phyloP scores from a whole-genome alignment of 257 asterid genomes.

The Nicotiana undulata region DNA sequence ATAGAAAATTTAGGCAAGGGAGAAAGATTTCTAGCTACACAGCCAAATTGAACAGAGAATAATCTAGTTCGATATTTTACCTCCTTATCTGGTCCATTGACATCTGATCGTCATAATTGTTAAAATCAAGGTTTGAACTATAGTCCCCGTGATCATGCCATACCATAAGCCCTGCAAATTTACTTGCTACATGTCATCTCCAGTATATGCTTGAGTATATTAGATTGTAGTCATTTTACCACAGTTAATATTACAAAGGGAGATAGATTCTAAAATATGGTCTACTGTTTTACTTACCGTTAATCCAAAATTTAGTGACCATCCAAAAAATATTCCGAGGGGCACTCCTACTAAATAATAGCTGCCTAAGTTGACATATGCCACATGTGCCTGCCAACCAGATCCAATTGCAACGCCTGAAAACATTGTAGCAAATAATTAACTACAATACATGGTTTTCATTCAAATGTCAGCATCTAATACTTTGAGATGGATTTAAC shows the following conservation, averaged over 20 bases:
- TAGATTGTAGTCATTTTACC: background rate
- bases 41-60: background rate
- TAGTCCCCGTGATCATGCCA: constrained; percentile 52
- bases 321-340: constrained; percentile 40
- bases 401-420: constrained; percentile 59
- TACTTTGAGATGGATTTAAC: background rate
- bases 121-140: constrained; percentile 40
- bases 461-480: background rate
- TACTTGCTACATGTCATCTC: background rate
- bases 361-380: constrained; percentile 43
- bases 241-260: background rate
- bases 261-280: background rate
- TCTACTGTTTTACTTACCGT: constrained; percentile 24
- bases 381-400: constrained; percentile 58
- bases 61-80: background rate
- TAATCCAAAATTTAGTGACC: constrained; percentile 35
- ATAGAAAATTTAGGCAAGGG: background rate
- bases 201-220: background rate
- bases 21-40: background rate
- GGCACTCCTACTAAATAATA: constrained; percentile 51
- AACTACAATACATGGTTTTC: background rate
- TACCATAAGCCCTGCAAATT: constrained; percentile 51
- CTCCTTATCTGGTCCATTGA: constrained; percentile 24
- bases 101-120: constrained; percentile 22
- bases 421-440: background rate